Percentiles rank a stretch among this genome's conserved stretches.
Conservation (phyloP, 306 rosid genomes). For the Adenanthera pavonina region DNA sequence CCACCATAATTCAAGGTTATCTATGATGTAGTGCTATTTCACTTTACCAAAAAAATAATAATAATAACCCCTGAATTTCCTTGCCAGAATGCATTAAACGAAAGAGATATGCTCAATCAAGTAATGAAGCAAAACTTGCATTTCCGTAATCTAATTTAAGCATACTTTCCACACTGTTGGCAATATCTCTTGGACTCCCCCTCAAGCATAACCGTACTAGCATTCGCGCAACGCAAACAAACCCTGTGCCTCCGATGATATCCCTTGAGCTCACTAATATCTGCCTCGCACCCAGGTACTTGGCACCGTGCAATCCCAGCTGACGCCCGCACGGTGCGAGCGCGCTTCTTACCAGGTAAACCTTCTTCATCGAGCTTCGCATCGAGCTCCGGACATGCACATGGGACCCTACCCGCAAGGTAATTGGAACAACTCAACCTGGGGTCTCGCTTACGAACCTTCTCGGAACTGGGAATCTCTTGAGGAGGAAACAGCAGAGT, state of each 20-base stretch:
- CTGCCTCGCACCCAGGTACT: conserved; percentile 84
- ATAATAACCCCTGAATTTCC: not conserved
- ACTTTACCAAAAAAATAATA: not conserved
- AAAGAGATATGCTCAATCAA: not conserved
- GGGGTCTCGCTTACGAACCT: conserved; percentile 91
- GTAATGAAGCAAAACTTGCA: not conserved
- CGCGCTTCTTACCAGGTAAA: conserved; percentile 71
- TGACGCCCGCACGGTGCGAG: conserved; percentile 53
- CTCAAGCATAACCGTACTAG: conserved; percentile 60
- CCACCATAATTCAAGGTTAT: not conserved
- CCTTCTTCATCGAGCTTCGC: conserved; percentile 66
- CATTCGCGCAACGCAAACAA: conserved; percentile 84
- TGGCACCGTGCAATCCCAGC: conserved; percentile 65
- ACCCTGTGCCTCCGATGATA: conserved; percentile 91
- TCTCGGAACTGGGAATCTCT: conserved; percentile 26
- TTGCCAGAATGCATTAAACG: not conserved
- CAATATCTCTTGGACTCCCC: conserved; percentile 84
- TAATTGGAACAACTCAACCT: conserved; percentile 80
- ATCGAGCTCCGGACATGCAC: conserved; percentile 96
- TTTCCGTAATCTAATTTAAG: not conserved
- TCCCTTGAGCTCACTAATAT: conserved; percentile 84
- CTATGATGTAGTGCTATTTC: not conserved
- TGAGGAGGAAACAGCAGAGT: not conserved
- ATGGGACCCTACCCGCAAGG: conserved; percentile 85
- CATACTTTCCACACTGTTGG: conserved; percentile 99